Conservation (phyloP, 768 basidiomycete species). For the Mycena epipterygia region DNA sequence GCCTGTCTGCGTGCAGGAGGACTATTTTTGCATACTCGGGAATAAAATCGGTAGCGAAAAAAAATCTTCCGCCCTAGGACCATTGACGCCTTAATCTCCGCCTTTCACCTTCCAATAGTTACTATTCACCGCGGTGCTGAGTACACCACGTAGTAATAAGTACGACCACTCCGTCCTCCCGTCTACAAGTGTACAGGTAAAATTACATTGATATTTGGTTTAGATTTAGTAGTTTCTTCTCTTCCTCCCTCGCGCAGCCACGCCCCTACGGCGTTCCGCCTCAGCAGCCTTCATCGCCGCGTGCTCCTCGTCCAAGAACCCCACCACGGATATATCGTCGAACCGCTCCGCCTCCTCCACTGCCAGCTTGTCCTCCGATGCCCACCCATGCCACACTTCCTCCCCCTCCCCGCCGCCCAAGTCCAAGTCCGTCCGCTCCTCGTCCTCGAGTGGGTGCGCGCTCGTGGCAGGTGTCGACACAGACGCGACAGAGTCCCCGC, state of each 20-base stretch:
- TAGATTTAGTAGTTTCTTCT: slow-evolving; percentile 25
- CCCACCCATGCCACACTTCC: slow-evolving; percentile 60
- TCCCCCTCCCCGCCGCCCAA: slow-evolving; percentile 43
- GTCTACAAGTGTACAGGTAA: not conserved
- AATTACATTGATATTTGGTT: slow-evolving; percentile 2
- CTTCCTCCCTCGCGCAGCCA: slow-evolving; percentile 19
- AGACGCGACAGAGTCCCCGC: slow-evolving; percentile 47
- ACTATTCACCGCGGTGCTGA: too few species aligned
- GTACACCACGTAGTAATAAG: too few species aligned
- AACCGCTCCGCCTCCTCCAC: slow-evolving; percentile 68
- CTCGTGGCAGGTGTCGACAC: slow-evolving; percentile 58
- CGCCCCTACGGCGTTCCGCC: slow-evolving; percentile 20
- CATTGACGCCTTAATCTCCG: too few species aligned
- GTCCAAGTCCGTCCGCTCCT: slow-evolving; percentile 29
- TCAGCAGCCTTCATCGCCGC: slow-evolving; percentile 24
- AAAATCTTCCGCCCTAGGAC: too few species aligned
- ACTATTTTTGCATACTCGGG: too few species aligned
- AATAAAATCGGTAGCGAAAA: too few species aligned
- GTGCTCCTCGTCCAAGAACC: slow-evolving; percentile 58
- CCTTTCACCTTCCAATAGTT: too few species aligned
- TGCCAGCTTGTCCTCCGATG: slow-evolving; percentile 56
- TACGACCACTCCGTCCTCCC: not conserved
- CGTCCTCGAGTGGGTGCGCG: slow-evolving; percentile 49
- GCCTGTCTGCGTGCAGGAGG: too few species aligned
- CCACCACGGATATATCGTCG: slow-evolving; percentile 60